phyloP scores from a whole-genome alignment of 2,329 filamentous ascomycete species.

The Microsporum canis region DNA sequence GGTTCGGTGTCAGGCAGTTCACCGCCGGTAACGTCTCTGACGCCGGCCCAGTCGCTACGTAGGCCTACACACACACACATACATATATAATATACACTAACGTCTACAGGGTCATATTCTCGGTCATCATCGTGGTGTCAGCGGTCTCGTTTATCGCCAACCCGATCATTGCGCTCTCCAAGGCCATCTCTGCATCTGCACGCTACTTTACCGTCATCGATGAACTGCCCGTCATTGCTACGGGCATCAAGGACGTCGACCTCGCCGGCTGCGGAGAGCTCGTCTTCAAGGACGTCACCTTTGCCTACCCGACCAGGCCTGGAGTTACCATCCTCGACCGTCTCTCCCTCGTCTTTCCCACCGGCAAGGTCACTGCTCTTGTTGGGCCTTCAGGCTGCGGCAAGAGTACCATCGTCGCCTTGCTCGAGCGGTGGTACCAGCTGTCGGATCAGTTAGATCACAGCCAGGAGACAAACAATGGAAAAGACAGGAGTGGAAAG shows the following conservation, averaged over 20 bases:
- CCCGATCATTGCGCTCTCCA: slow-evolving; percentile 27
- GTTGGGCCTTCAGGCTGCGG: slow-evolving; percentile 37
- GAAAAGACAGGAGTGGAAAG: neutral
- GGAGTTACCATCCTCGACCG: slow-evolving; percentile 27
- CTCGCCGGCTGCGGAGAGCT: slow-evolving; percentile 45
- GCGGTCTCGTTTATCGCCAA: slow-evolving; percentile 10
- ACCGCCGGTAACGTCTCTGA: slow-evolving; percentile 24
- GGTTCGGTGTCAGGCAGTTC: slow-evolving; percentile 29
- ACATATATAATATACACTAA: neutral
- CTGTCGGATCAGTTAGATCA: slow-evolving; percentile 12
- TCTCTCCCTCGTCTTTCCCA: slow-evolving; percentile 24
- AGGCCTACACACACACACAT: neutral
- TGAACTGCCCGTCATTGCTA: slow-evolving; percentile 18
- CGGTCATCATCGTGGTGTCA: slow-evolving; percentile 18
- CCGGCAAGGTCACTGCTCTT: slow-evolving; percentile 33
- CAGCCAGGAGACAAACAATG: neutral
- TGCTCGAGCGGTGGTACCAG: slow-evolving; percentile 36
- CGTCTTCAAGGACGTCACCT: slow-evolving; percentile 52
- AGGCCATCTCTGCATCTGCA: slow-evolving; percentile 24
- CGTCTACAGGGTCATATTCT: slow-evolving; percentile 26
- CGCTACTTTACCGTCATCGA: slow-evolving; percentile 28
- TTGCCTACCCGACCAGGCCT: slow-evolving; percentile 53
- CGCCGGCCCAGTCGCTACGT: slow-evolving; percentile 30
- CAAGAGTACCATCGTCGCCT: slow-evolving; percentile 36
- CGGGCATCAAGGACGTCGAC: slow-evolving; percentile 39